Conservation (phyloP, 169 alveolate genomes). For the Miamiensis avidus region DNA sequence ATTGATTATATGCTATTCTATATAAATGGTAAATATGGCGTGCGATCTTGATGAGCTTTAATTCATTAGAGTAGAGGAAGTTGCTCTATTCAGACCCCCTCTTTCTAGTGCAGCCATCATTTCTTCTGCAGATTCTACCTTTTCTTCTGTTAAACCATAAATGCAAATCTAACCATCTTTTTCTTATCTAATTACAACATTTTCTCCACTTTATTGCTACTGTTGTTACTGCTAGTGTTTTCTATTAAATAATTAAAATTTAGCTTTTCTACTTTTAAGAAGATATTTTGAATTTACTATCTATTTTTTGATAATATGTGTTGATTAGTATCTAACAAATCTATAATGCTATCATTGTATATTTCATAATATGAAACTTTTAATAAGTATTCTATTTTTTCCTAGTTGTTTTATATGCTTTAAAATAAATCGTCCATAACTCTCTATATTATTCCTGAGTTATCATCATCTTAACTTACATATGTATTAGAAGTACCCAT, state of each 20-base stretch:
- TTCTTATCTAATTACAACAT: constrained; percentile 60
- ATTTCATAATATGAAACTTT: constrained; percentile 76
- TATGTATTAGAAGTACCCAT: constrained; percentile 73
- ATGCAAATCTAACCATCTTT: constrained; percentile 60
- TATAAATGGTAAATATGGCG: constrained; percentile 90
- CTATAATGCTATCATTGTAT: constrained; percentile 79
- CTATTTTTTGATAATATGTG: constrained; percentile 33
- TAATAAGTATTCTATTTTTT: constrained; percentile 54
- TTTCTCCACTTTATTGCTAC: constrained; percentile 44
- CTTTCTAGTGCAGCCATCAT: constrained; percentile 62
- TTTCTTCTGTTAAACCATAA: constrained; percentile 69
- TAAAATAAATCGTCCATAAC: constrained; percentile 68
- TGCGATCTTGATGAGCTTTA: constrained; percentile 88
- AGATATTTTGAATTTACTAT: too few relatives aligned
- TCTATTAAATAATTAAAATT: too few relatives aligned
- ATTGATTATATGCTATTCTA: constrained; percentile 71
- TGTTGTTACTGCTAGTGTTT: too few relatives aligned
- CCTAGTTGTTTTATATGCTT: constrained; percentile 60
- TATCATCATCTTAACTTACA: constrained; percentile 42
- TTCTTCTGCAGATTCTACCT: constrained; percentile 60
- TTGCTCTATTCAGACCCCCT: constrained; percentile 78
- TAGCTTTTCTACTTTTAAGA: too few relatives aligned
- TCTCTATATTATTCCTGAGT: constrained; percentile 81
- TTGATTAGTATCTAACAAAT: constrained; percentile 53
- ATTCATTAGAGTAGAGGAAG: constrained; percentile 88